Evolutionary conservation across 2,329 filamentous ascomycete species (phyloP).

Genomic region (Lojkania enalia): DNA sequence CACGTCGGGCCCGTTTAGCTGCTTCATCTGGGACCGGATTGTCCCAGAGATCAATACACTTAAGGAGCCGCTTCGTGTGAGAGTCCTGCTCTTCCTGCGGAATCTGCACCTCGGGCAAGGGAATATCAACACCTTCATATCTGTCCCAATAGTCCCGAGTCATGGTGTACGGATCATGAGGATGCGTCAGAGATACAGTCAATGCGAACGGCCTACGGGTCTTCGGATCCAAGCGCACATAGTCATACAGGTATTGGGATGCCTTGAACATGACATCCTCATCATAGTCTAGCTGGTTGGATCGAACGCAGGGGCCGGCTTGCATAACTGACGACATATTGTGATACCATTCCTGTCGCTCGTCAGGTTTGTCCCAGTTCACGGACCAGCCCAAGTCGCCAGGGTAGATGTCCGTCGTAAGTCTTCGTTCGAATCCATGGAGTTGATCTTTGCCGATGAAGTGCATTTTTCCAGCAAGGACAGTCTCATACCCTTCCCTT

Average conservation of each 20-base stretch:
- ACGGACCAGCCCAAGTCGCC: slow-evolving; percentile 94
- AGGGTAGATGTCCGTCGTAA: slow-evolving; percentile 95
- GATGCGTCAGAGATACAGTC: slow-evolving; percentile 91
- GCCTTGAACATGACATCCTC: slow-evolving; percentile 95
- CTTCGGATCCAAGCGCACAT: slow-evolving; percentile 76
- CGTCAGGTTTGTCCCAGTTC: slow-evolving; percentile 88
- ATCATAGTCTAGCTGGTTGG: slow-evolving; percentile 94
- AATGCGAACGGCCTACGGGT: slow-evolving; percentile 76
- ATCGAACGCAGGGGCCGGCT: slow-evolving; percentile 83
- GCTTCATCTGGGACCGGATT: slow-evolving; percentile 83
- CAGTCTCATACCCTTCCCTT: slow-evolving; percentile 83
- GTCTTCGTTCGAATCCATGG: slow-evolving; percentile 85
- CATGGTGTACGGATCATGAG: slow-evolving; percentile 94
- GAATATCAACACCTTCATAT: slow-evolving; percentile 87
- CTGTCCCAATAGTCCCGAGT: slow-evolving; percentile 91
- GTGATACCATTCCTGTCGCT: slow-evolving; percentile 87
- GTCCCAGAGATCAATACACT: slow-evolving; percentile 84
- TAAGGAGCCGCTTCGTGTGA: slow-evolving; percentile 83
- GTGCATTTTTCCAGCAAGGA: slow-evolving; percentile 94
- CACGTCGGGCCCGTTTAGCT: slow-evolving; percentile 80
- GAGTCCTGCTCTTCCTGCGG: slow-evolving; percentile 80
- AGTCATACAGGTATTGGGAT: slow-evolving; percentile 86
- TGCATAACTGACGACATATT: slow-evolving; percentile 93
- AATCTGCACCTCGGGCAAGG: slow-evolving; percentile 76
- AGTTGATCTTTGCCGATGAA: slow-evolving; percentile 89